Percentiles rank a stretch among this genome's conserved stretches.
Evolutionary conservation across 2,329 filamentous ascomycete genomes (phyloP).

Genomic region (Alternaria gansuensis): DNA sequence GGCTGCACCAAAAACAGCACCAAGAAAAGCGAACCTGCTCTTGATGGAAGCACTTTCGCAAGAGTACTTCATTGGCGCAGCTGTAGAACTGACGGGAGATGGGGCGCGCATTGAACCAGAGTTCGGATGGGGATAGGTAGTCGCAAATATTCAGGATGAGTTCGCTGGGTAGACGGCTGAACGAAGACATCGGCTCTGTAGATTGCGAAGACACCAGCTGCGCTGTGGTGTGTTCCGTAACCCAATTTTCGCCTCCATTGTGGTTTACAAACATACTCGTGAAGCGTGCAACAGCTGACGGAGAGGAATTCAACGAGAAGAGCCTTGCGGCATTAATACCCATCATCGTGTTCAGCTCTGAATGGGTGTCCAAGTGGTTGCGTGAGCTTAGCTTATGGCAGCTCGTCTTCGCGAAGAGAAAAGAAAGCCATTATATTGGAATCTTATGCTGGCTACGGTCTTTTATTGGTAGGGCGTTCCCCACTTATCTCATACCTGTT

Average conservation of each 20-base stretch:
- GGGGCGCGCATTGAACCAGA: conserved; percentile 13
- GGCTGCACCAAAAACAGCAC: conserved; percentile 23
- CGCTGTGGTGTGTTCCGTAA: background rate
- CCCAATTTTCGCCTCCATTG: background rate
- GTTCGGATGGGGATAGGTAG: conserved; percentile 9
- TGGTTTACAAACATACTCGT: background rate
- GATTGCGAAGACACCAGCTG: background rate
- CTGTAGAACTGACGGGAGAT: conserved; percentile 12
- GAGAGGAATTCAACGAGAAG: background rate
- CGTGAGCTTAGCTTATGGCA: background rate
- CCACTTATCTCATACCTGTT: conserved; percentile 1
- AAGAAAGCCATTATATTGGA: background rate
- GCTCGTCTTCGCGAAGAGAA: background rate
- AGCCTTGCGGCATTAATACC: conserved; percentile 5
- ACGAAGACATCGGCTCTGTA: background rate
- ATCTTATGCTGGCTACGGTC: background rate
- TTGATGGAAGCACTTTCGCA: conserved; percentile 15
- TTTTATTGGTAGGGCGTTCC: background rate
- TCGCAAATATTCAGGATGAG: conserved; percentile 15
- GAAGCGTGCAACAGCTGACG: background rate
- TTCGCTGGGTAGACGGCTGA: conserved; percentile 14
- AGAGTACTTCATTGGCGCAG: conserved; percentile 14
- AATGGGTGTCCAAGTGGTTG: background rate
- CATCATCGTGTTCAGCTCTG: background rate
- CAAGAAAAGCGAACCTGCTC: conserved; percentile 8